phyloP scores from a whole-genome alignment of 1,139 yeast genomes.

The Blastobotrys niveus region DNA sequence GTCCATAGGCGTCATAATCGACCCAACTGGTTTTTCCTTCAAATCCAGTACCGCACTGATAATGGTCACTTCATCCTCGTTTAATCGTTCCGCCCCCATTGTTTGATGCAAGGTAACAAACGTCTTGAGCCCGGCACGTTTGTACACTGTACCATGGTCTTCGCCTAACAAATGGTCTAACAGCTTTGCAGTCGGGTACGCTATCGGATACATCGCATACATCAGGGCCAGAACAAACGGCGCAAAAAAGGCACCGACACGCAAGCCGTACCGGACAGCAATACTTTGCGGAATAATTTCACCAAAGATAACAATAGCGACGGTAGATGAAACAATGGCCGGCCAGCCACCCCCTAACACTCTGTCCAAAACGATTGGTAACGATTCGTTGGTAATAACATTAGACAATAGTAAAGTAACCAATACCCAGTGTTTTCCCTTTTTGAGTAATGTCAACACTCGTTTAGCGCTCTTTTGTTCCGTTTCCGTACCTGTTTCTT shows the following conservation, averaged over 20 bases:
- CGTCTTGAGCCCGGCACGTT: constrained; percentile 87
- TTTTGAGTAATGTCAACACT: constrained; percentile 64
- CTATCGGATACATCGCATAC: constrained; percentile 88
- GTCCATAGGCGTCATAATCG: constrained; percentile 91
- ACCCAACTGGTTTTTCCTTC: constrained; percentile 80
- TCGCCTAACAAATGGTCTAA: constrained; percentile 84
- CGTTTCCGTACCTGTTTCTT: constrained; percentile 42
- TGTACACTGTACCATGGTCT: constrained; percentile 93
- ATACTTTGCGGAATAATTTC: constrained; percentile 94
- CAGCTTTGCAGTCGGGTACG: constrained; percentile 80
- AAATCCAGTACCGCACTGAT: constrained; percentile 90
- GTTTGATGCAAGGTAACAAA: constrained; percentile 88
- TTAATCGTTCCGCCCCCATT: constrained; percentile 91
- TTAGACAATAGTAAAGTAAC: constrained; percentile 76
- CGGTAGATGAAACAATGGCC: constrained; percentile 89
- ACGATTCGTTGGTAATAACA: constrained; percentile 90
- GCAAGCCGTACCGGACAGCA: constrained; percentile 87
- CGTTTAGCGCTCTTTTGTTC: constrained; percentile 70
- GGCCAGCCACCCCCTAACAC: constrained; percentile 98
- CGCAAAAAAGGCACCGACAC: constrained; percentile 84
- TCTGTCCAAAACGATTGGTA: constrained; percentile 89
- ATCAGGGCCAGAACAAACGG: constrained; percentile 81
- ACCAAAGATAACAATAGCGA: constrained; percentile 88
- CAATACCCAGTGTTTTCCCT: constrained; percentile 97
- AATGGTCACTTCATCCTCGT: constrained; percentile 93